phyloP scores from a whole-genome alignment of 495 filamentous ascomycete species.

The Hypoxylon lienhwacheense region DNA sequence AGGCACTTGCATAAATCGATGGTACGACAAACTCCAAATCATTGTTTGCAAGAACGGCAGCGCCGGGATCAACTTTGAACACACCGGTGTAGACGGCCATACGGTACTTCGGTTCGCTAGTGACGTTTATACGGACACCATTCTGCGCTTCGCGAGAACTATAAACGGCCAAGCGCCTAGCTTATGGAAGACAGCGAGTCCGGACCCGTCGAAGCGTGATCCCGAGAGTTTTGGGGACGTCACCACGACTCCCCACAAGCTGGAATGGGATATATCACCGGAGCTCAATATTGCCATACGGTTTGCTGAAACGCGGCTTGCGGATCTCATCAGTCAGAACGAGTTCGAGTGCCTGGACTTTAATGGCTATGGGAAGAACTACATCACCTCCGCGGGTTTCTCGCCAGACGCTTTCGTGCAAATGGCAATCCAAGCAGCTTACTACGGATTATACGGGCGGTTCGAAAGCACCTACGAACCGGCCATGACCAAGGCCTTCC shows the following conservation, averaged over 20 bases:
- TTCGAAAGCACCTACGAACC: conserved; percentile 96
- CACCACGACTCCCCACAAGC: conserved; percentile 88
- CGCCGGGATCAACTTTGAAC: conserved; percentile 98
- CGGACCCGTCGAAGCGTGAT: conserved; percentile 92
- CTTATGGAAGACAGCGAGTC: conserved; percentile 87
- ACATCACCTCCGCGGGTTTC: conserved; percentile 95
- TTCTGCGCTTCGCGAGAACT: conserved; percentile 90
- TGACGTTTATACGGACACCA: conserved; percentile 97
- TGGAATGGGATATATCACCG: conserved; percentile 97
- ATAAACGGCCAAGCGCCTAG: conserved; percentile 95
- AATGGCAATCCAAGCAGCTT: conserved; percentile 98
- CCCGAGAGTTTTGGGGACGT: conserved; percentile 93
- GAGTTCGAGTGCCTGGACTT: conserved; percentile 96
- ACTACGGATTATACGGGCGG: conserved; percentile 94
- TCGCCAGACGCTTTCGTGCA: conserved; percentile 97
- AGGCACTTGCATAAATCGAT: conserved; percentile 95
- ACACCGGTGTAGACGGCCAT: conserved; percentile 97
- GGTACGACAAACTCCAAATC: conserved; percentile 99
- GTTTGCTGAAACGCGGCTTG: conserved; percentile 92
- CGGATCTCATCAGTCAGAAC: conserved; percentile 94
- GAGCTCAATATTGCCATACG: conserved; percentile 89
- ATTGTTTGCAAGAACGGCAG: conserved; percentile 99
- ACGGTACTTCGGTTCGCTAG: conserved; percentile 95
- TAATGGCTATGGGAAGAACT: conserved; percentile 87
- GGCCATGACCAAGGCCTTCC: conserved; percentile 93